Evolutionary conservation across 305 asterid genomes (phyloP).

Genomic region (Rubia occidens): DNA sequence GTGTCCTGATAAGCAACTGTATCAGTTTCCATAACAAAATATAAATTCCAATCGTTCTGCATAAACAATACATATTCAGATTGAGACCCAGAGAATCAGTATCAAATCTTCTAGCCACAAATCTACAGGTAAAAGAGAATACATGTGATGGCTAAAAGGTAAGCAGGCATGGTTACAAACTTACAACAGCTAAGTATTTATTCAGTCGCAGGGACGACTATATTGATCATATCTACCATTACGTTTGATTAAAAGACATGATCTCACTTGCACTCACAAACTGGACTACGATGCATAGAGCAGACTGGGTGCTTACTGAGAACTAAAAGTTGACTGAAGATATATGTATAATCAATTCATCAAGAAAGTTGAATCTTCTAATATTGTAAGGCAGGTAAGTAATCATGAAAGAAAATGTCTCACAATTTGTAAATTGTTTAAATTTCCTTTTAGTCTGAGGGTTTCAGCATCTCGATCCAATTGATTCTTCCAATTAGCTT

Average conservation of each 20-base stretch:
- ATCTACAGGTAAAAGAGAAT: background rate
- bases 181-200: background rate
- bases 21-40: background rate
- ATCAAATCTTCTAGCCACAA: background rate
- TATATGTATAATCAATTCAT: background rate
- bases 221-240: background rate
- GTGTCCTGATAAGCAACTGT: background rate
- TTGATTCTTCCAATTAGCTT: conserved; percentile 71
- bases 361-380: background rate
- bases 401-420: conserved; percentile 22
- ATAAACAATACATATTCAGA: background rate
- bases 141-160: background rate
- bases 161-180: background rate
- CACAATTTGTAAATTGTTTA: conserved; percentile 58
- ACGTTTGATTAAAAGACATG: background rate
- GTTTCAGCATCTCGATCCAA: conserved; percentile 82
- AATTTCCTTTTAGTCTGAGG: conserved; percentile 65
- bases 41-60: background rate
- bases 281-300: background rate
- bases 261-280: background rate
- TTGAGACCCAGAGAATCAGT: background rate
- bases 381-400: background rate
- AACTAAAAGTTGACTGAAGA: background rate
- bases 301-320: background rate
- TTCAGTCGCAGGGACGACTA: background rate